Percentiles rank a stretch among this genome's conserved stretches.
These are phyloP conservation scores for Saccharum spontaneum DNA, from an alignment of 176 grass and related monocot species.

Conservation along the genomic window DNA sequence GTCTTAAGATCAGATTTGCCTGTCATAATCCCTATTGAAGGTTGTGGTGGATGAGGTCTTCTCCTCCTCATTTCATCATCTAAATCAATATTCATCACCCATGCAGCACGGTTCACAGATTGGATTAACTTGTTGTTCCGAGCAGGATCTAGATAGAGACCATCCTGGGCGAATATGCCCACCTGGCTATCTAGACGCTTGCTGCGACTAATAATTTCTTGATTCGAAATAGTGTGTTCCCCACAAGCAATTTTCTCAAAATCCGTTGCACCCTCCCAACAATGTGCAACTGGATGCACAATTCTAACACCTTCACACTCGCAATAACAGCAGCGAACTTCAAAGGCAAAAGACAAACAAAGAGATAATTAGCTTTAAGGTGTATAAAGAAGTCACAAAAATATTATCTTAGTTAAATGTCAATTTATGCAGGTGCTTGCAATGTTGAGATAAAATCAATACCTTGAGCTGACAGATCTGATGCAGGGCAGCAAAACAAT, in stretches of 20 bases:
- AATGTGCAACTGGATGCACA: neutral
- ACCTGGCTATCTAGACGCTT: neutral
- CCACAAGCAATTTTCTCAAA: slow-evolving; percentile 10
- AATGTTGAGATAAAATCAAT: neutral
- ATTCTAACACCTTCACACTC: neutral
- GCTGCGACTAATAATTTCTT: neutral
- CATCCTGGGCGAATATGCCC: neutral
- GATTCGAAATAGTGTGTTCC: neutral
- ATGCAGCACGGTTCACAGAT: neutral
- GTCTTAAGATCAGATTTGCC: neutral
- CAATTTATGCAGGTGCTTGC: neutral
- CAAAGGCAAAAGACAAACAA: neutral
- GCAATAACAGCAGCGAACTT: slow-evolving; percentile 8
- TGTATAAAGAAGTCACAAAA: neutral
- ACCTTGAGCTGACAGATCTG: neutral
- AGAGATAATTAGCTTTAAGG: neutral
- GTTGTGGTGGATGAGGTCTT: neutral
- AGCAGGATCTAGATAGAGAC: neutral
- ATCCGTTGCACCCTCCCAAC: neutral
- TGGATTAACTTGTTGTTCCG: neutral
- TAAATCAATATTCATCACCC: neutral
- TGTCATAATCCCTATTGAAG: neutral
- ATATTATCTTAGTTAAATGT: neutral
- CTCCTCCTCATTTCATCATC: neutral
- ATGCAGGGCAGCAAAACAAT: neutral